Conservation (phyloP, 2,329 filamentous ascomycete genomes). For the Fusarium sp. region DNA sequence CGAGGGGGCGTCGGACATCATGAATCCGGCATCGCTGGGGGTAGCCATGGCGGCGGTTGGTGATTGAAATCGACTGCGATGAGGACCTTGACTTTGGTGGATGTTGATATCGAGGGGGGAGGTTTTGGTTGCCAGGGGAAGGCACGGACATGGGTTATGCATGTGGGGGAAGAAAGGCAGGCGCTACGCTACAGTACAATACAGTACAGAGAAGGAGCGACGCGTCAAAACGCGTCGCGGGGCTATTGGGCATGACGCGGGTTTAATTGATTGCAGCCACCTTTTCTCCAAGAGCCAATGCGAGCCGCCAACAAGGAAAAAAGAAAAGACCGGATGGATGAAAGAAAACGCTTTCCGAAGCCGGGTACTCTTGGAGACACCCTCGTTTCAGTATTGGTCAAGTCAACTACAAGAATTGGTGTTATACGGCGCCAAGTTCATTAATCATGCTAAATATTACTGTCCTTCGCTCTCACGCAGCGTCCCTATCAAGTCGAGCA, state of each 20-base stretch:
- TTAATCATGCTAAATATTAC: neutral
- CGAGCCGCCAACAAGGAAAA: neutral
- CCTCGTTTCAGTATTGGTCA: neutral
- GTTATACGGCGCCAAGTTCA: neutral
- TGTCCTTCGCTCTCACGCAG: neutral
- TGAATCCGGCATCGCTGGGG: conserved; percentile 66
- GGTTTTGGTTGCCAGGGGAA: conserved; percentile 37
- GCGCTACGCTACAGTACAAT: neutral
- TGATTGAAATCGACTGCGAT: neutral
- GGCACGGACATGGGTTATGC: conserved; percentile 24
- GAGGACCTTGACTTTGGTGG: neutral
- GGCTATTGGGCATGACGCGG: conserved; percentile 45
- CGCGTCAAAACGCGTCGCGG: conserved; percentile 49
- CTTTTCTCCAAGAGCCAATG: neutral
- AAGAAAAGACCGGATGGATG: neutral
- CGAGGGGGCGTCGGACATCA: conserved; percentile 68
- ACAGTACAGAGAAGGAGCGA: conserved; percentile 9
- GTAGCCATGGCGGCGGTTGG: conserved; percentile 56
- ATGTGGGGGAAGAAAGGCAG: conserved; percentile 19
- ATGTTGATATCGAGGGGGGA: conserved; percentile 37
- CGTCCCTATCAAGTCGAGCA: neutral
- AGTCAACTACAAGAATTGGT: neutral
- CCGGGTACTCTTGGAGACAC: neutral
- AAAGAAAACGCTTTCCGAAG: neutral
- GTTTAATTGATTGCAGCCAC: conserved; percentile 55